Conservation (phyloP, 2,329 filamentous ascomycete genomes). For the Pseudogymnoascus sp. region DNA sequence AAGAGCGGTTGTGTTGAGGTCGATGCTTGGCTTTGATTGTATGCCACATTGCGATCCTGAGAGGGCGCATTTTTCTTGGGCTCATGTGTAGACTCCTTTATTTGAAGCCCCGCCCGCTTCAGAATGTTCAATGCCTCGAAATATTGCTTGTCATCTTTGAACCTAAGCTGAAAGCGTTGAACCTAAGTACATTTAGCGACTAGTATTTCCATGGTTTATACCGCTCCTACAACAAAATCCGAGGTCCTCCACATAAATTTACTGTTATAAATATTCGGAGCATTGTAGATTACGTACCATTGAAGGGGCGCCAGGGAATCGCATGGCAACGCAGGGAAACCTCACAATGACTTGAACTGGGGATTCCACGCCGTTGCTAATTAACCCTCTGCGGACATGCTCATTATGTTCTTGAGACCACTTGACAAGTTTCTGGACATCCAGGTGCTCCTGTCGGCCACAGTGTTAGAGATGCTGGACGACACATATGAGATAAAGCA, state of each 20-base stretch:
- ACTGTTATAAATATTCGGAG: conserved; percentile 15
- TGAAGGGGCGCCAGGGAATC: conserved; percentile 24
- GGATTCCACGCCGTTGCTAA: conserved; percentile 14
- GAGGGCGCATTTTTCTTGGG: conserved; percentile 8
- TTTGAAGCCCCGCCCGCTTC: conserved; percentile 27
- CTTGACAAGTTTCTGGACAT: conserved; percentile 21
- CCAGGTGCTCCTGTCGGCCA: conserved; percentile 23
- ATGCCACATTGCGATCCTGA: neutral
- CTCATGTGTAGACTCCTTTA: conserved; percentile 18
- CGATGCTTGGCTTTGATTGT: neutral
- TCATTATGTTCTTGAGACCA: conserved; percentile 16
- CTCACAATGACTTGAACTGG: conserved; percentile 28
- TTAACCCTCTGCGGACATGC: neutral
- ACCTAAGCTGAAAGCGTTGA: conserved; percentile 36
- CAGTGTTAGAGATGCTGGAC: neutral
- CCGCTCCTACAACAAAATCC: neutral
- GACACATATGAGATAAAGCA: neutral
- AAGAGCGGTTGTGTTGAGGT: neutral
- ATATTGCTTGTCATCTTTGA: conserved; percentile 31
- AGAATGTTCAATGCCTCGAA: conserved; percentile 18
- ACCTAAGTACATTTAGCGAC: conserved; percentile 24
- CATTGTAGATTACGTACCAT: conserved; percentile 18
- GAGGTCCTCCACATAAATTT: neutral
- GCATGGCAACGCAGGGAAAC: conserved; percentile 28
- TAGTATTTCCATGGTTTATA: neutral